Base-by-base conservation (phyloP, 345 rosid species). In the Aquilaria sinensis region DNA sequence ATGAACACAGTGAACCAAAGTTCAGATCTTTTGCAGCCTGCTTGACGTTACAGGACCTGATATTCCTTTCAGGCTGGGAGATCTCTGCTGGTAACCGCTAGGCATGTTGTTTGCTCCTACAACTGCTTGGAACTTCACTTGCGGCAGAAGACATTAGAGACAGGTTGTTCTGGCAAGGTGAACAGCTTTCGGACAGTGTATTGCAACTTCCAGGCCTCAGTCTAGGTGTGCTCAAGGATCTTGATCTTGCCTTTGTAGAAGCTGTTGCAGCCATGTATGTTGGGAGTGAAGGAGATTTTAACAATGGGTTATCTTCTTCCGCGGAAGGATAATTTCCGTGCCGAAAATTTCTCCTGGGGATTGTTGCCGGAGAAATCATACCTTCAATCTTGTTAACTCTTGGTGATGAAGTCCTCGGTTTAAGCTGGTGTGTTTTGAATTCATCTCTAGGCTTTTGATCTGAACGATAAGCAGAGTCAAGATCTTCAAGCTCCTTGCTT, bases 191-290 rank as follows among this genome's bases (percentile, higher is more conserved):
- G 5, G 96, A 85, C 54, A 75, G 87, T n/a, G 96, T 81, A 67
- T 89, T 96, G 49, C 66, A 80, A 56, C 70, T 66, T 43, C 88
- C 90, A 0, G 90, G 77, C 67, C 96, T 82, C 37, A 80, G 57
- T 75, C 77, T 87, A 1, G 93, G 96, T 3, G 98, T 78, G 74
- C 91, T 87, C 51, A 75, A 31, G 31, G 97, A 86, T 75, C 96
- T 89, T 59, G 81, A 69, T 70, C 87, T 93, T 53, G 92, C 98
- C 74, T 76, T 84, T 46, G 97, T 97, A 5, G 98, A 89, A 75
- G 85, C 85, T 11, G 98, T 93, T 58, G 94, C 82, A 55, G 94
- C 89, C 98, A 93, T 93, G 70, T 93, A 93, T 51, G 96, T 78
- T 58, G 96, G 98, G 14, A 81, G 47, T 9, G 57, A 49, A 41